Base-by-base conservation (phyloP, 208 protist genomes). In the Porcisia hertigi region DNA sequence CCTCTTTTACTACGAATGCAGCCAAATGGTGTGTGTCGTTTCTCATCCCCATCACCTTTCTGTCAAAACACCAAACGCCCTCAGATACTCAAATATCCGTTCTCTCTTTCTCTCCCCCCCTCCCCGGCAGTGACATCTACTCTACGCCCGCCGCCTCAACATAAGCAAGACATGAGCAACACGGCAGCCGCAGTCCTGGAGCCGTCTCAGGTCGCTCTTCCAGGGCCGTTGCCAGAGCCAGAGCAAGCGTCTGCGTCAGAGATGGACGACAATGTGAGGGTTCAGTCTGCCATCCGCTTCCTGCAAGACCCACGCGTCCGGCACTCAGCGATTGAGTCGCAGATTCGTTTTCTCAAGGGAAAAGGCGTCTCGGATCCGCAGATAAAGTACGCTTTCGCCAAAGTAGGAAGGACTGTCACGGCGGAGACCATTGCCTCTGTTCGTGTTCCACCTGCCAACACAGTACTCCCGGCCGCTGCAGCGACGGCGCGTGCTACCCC, bases 291-390 rank as follows among this genome's bases (percentile, higher is more conserved):
- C 25, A 69, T 92, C 7, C 70, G 80, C 53, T 97, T 97, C 76
- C 73, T 97, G 63, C 76, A 83, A 14, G 87, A 97, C 73, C 76
- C 87, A 36, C 85, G 86, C 25, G 90, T 95, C 62, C 73, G 63
- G 73, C 49, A 52, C 9, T 86, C 89, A n/a, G 80, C 91, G 18
- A 23, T 86, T 16, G 79, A 89, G 25, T 83, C 81, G 36, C 90
- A 94, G 72, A 88, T 97, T 63, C 74, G 66, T 4, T 97, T 97
- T 74, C 82, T 97, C 20, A 92, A 86, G 59, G 82, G 81, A 6
- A 96, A 96, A 77, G 88, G 88, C 36, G 73, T 97, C 16, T 83
- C 88, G 3, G 58, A 81, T 16, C 83, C 82, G n/a, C 87, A 96
- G 69, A 92, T 97, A 34, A 63, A 69, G 54, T 79, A 88, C 69